Base-by-base conservation (phyloP, 768 basidiomycete species). In the Megacollybia marginata region DNA sequence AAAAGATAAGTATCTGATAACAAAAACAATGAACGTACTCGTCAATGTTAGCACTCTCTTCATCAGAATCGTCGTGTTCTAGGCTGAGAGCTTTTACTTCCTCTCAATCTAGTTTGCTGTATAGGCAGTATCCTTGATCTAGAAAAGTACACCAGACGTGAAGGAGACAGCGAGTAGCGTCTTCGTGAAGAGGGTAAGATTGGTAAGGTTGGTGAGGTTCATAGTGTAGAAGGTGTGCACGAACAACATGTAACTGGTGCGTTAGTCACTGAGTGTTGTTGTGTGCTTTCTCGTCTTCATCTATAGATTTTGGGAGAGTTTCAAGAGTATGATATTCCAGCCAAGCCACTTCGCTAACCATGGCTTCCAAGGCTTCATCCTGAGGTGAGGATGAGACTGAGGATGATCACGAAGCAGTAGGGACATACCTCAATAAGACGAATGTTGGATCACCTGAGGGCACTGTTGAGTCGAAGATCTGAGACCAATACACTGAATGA, bases 141-240 rank as follows among this genome's bases (percentile, higher is more conserved):
- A 28, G 23, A 28, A 28, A 28, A 28, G 23, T 28, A 28, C 23
- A 28, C 23, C 23, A 6, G 23, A n/a, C n/a, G n/a, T n/a, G n/a
- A n/a, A 28, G 23, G 4, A 28, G 23, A 28, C 4, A 2, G 23
- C 23, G 23, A 28, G 23, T 28, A 28, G 23, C 23, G 23, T 28
- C 23, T 28, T 28, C 23, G 23, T 28, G 23, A 2, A 28, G 23
- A 28, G 23, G 6, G 23, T 28, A 6, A 28, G 23, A n/a, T n/a
- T n/a, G n/a, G n/a, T n/a, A n/a, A n/a, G n/a, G n/a, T n/a, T n/a
- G n/a, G n/a, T n/a, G n/a, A n/a, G n/a, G n/a, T 10, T 67, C 70
- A 57, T 80, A 79, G 55, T 80, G 77, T 33, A 82, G 64, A 6
- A 82, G 65, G 58, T 81, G 79, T 0, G 81, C 81, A 42, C 78